A percentile compares a stretch with the other conserved stretches of the same genome.
phyloP scores from a whole-genome alignment of 2,329 filamentous ascomycete genomes.

The Bipolaris gigantea region DNA sequence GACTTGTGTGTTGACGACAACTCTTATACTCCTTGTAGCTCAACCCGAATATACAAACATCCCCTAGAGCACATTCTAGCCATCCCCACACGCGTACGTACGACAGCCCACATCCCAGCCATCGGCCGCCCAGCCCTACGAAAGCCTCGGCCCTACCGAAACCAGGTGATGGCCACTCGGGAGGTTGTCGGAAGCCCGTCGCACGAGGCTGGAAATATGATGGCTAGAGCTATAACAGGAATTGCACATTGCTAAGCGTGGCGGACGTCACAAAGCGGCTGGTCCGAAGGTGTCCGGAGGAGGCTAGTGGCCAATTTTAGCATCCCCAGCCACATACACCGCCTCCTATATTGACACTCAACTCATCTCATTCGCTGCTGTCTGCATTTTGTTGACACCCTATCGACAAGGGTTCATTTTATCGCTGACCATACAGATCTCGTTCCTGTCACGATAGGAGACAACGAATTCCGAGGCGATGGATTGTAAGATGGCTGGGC shows the following conservation, averaged over 20 bases:
- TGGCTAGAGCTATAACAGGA: neutral
- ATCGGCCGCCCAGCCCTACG: slow-evolving; percentile 8
- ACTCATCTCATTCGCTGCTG: neutral
- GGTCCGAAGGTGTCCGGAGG: neutral
- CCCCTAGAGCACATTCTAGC: slow-evolving; percentile 3
- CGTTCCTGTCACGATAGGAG: neutral
- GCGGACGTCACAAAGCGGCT: neutral
- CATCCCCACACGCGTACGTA: slow-evolving; percentile 15
- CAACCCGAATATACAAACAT: neutral
- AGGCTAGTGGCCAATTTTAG: slow-evolving; percentile 12
- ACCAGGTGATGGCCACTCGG: neutral
- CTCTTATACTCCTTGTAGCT: slow-evolving; percentile 13
- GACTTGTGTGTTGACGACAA: neutral
- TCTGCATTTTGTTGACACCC: neutral
- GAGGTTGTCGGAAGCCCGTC: slow-evolving; percentile 1
- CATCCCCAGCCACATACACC: slow-evolving; percentile 10
- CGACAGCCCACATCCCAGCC: slow-evolving; percentile 15
- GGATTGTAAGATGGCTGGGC: neutral
- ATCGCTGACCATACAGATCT: neutral
- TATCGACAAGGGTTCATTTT: neutral
- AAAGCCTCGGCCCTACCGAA: slow-evolving; percentile 7
- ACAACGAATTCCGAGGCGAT: neutral
- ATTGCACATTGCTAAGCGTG: neutral
- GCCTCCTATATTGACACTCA: neutral
- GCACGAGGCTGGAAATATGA: neutral